Base-by-base conservation (phyloP, 2,329 filamentous ascomycete species). In the Pseudocercospora macadamiae region DNA sequence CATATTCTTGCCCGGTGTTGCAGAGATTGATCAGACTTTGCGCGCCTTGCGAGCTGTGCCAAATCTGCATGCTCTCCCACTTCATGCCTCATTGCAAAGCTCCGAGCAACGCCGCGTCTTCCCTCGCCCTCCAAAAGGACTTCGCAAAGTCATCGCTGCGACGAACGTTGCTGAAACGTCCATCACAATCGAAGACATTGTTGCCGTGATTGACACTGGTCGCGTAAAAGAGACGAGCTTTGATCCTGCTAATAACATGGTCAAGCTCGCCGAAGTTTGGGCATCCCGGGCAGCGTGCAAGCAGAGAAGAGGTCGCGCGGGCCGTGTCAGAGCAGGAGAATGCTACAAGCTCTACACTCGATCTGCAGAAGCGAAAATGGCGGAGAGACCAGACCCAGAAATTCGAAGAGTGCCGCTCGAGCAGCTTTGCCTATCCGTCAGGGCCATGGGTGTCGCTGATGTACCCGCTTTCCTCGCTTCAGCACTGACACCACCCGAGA, bases 151-250 rank as follows among this genome's bases (percentile, higher is more conserved):
- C 10, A 90, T 99, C 30, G 90, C 93, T 5, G 91, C 95, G 1
- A 99, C 95, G 44, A 99, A 99, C 69, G 93, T 99, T 2, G 95
- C 95, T 1, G 95, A 99, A 74, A 99, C 95, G 0, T 97, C 95
- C 2, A 97, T 99, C 73, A 99, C 95, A 0, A 99, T 99, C 60
- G 93, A 97, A 71, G 95, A 99, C 71, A 90, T 99, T 54, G 90
- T 97, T 2, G 93, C 91, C 2, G 95, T 99, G 45, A 93, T 99
- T 63, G 95, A 99, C 73, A 95, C 89, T 9, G 95, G 95, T 25
- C 88, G 91, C 54, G 95, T 99, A 60, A 99, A 99, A 72, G 93
- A 99, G 75, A 99, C 93, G 0, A 93, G 90, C 71, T 97, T 93
- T 68, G 95, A 97, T 72, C 86, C 91, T 0, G 84, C 89, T 63